Conservation (phyloP, 1,284 basidiomycete species). For the Vanrija pseudolonga region DNA sequence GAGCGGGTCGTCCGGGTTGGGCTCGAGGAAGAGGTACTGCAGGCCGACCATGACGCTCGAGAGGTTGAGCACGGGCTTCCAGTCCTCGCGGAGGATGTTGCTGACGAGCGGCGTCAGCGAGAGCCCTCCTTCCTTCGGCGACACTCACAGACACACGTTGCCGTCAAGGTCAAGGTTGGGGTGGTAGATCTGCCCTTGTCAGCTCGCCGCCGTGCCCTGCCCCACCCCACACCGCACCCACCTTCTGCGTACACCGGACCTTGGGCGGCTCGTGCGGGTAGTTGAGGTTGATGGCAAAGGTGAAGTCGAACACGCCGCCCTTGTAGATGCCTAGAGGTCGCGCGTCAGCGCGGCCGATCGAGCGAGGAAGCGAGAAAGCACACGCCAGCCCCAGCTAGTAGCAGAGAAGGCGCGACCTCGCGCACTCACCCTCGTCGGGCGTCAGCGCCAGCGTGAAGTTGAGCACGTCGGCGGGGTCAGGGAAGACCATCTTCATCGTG, state of each 20-base stretch:
- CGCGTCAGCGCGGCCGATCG: conserved; percentile 8
- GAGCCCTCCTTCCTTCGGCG: neutral
- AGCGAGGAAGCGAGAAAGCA: no score
- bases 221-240: conserved; percentile 51
- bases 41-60: conserved; percentile 97
- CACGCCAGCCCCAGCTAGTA: no score
- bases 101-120: conserved; percentile 26
- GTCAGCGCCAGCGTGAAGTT: conserved; percentile 94
- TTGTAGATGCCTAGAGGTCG: conserved; percentile 86
- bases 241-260: conserved; percentile 94
- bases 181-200: conserved; percentile 86
- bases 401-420: no score
- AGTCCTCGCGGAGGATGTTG: conserved; percentile 98
- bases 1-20: conserved; percentile 95
- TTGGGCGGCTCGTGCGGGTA: conserved; percentile 99
- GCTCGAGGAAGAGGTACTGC: conserved; percentile 97
- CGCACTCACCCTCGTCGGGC: conserved; percentile 90
- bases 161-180: conserved; percentile 97
- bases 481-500: conserved; percentile 93
- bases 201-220: neutral
- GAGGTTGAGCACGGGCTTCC: conserved; percentile 95
- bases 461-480: conserved; percentile 86
- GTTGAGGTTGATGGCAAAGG: conserved; percentile 92
- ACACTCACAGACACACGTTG: conserved; percentile 71
- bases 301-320: conserved; percentile 88